Base-by-base conservation (phyloP, 495 filamentous ascomycete genomes). In the Symbiotaphrina buchneri region DNA sequence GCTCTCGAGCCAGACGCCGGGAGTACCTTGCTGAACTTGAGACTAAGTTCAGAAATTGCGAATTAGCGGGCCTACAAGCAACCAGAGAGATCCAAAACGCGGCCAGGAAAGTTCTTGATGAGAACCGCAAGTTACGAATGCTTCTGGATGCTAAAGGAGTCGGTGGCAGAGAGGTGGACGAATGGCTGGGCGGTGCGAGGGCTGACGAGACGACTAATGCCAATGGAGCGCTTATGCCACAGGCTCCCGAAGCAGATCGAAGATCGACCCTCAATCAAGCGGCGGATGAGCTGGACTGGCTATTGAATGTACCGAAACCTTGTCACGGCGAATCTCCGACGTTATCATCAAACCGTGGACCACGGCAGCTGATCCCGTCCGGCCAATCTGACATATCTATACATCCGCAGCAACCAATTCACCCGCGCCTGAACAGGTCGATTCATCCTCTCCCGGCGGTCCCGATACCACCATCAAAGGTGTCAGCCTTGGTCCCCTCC, bases 21-120 rank as follows among this genome's bases (percentile, higher is more conserved):
- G 71, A 82, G 44, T 77, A 90, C 44, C 48, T 80, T 13, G 52
- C 64, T 21, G 68, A 75, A 15, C 55, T 87, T 18, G 79, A 87
- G 44, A 45, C 59, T 25, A 69, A 64, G 34, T 44, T 79, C 27
- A 59, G 61, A n/a, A 37, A 50, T 5, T 71, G 55, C 39, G 69
- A 83, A 42, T 51, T 49, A 6, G 43, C 51, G 14, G 69, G 74
- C 10, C 49, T 69, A 21, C 53, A 64, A 30, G 71, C 68, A 10
- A 61, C 59, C 6, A 40, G 52, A 21, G 69, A 75, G 41, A 59
- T 79, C 15, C 73, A 79, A 40, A 45, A 50, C 20, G 71, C 69
- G 1, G 75, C 73, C 6, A 48, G 66, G 35, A 56, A 47, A 27
- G 74, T 81, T 15, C 51, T 57, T 7, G 62, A 63, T 27, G 71